Base-by-base conservation (phyloP, 164 flowering plant species). In the Euptelea pleiosperma region DNA sequence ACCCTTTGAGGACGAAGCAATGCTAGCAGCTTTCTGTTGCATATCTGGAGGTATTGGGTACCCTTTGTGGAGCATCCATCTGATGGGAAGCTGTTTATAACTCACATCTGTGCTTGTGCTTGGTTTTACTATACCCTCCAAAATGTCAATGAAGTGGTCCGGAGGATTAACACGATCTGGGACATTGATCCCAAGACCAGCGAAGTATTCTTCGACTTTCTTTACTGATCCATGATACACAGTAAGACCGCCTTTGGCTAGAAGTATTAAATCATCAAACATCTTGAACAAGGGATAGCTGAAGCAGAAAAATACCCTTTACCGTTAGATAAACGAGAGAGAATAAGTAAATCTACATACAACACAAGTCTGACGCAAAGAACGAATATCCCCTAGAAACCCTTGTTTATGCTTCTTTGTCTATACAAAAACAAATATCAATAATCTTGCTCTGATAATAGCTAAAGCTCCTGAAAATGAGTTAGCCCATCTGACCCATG, bases 151-250 rank as follows among this genome's bases (percentile, higher is more conserved):
- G 70, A 61, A 92, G 75, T 89, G 70, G 59, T 92, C 98, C 19
- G 98, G 98, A 61, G 98, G 98, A 70, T 88, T 93, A 28, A 87
- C 83, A 57, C 97, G 87, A 6, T 93, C 98, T 24, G 98, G 98
- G 42, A 93, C 94, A 12, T 42, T 47, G 51, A 93, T 90, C 58
- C 98, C 97, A 60, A 93, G 70, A 44, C 81, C 73, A 8, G 84
- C 18, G 61, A 93, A 93, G 76, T 93, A 93, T 56, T 93, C 97
- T 70, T 93, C 97, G 25, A 87, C 94, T 74, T 90, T 90, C 75
- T 84, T 87, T 34, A 85, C 91, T 14, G 98, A 64, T 60, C 98
- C 98, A 52, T 82, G 98, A 64, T 92, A 92, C 34, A 79, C 96
- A 14, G 82, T 86, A 19, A 92, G 81, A 41, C 98, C 98, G 28